These are phyloP conservation scores for Simplicillium aogashimaense DNA, from an alignment of 2,329 filamentous ascomycete genomes.

Conservation along the genomic window DNA sequence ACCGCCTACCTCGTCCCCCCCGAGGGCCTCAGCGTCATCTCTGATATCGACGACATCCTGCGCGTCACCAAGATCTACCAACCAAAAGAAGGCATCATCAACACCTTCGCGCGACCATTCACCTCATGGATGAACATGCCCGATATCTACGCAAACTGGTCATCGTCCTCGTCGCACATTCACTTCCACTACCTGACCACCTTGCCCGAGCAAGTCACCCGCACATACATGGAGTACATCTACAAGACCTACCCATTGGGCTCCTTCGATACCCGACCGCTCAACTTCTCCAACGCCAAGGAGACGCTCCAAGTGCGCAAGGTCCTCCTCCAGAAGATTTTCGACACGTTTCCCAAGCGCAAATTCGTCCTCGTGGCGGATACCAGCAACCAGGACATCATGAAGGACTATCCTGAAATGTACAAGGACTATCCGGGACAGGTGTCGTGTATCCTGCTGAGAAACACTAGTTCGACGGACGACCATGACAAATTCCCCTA, in stretches of 20 bases:
- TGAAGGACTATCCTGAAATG: constrained; percentile 54
- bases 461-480: constrained; percentile 66
- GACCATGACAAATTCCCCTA: constrained; percentile 52
- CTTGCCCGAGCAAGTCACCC: constrained; percentile 66
- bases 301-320: constrained; percentile 56
- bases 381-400: constrained; percentile 67
- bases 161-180: constrained; percentile 44
- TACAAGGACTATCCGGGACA: constrained; percentile 58
- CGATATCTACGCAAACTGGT: constrained; percentile 68
- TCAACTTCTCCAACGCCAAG: constrained; percentile 36
- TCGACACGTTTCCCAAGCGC: constrained; percentile 63
- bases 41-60: constrained; percentile 72
- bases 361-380: constrained; percentile 71
- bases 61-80: constrained; percentile 75
- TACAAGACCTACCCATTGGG: constrained; percentile 69
- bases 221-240: constrained; percentile 74
- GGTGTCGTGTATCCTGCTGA: constrained; percentile 67
- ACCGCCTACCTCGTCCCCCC: constrained; percentile 69
- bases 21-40: constrained; percentile 60
- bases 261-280: constrained; percentile 66
- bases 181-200: constrained; percentile 81
- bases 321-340: constrained; percentile 60
- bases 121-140: constrained; percentile 72
- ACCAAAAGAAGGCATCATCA: constrained; percentile 63
- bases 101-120: constrained; percentile 65